Evolutionary conservation across 441 rosid genomes (phyloP), one percentile per base, ranked within the genome.

Genomic region (Populus tomentosa): DNA sequence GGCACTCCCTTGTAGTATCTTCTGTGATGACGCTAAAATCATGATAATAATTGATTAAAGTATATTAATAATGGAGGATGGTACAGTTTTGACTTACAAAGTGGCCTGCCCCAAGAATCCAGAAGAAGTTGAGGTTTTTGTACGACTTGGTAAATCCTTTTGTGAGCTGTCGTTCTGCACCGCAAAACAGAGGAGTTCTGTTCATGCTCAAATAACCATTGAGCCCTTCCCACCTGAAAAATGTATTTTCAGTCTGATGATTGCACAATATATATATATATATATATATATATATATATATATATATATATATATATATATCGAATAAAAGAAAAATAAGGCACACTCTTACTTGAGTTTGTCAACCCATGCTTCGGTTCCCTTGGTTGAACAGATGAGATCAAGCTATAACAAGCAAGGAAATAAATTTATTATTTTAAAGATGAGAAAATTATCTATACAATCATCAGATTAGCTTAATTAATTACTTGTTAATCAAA

Each of bases 51-150:
- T 26, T 26, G 28, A 26, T 26, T 26, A 2, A 26, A 26, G 28
- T 26, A 26, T 26, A 26, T 26, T 26, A 26, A 30, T 4, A 30
- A 4, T 30, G 32, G 35, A 32, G 35, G 35, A 5, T 32, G 35
- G 7, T 32, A 32, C 6, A 5, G 35, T 32, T 32, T 32, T 32
- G 35, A 32, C 98, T 93, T 89, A 95, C 99, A 84, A 90, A 95
- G 82, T 95, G 99, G 70, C 99, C 99, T 20, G 99, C 97, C 75
- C 89, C 88, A 74, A 95, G 96, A 84, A 95, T 91, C 99, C 99
- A 95, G 79, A 85, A 93, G 26, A 95, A 95, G 38, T 87, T 92
- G 8, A 95, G 83, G 80, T 93, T 95, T 78, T 89, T 87, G 88
- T 85, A 90, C 1, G 97, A 87, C 79, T 87, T 93, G 70, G 80